These are phyloP conservation scores for Chrysophaeum taylorii DNA, from an alignment of 352 stramenopile genomes.

Conservation along the genomic window DNA sequence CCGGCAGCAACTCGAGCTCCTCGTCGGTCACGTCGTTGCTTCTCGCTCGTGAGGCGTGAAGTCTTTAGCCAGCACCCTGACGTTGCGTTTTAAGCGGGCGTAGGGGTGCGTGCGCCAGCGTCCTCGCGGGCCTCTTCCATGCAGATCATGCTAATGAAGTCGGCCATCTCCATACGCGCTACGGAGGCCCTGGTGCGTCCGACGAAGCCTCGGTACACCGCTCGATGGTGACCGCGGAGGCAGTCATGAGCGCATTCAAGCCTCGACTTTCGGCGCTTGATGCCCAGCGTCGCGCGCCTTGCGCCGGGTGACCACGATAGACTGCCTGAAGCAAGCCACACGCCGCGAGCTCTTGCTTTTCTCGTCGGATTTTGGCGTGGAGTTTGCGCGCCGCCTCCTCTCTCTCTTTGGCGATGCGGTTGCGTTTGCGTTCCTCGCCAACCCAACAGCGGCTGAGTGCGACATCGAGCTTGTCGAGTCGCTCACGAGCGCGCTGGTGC, in stretches of 20 bases:
- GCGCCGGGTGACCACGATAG: slow-evolving; percentile 68
- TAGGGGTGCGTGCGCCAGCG: slow-evolving; percentile 40
- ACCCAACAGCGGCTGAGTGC: slow-evolving; percentile 42
- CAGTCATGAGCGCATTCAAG: slow-evolving; percentile 55
- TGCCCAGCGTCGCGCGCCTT: slow-evolving; percentile 65
- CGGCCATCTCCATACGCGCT: slow-evolving; percentile 68
- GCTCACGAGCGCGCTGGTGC: slow-evolving; percentile 24
- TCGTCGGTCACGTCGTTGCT: no score
- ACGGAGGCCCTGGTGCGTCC: slow-evolving; percentile 65
- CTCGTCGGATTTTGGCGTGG: slow-evolving; percentile 28
- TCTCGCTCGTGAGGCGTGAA: no score
- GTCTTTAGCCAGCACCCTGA: slow-evolving; percentile 14
- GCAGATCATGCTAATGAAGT: slow-evolving; percentile 78
- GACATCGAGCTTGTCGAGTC: slow-evolving; percentile 28
- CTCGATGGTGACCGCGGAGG: slow-evolving; percentile 66
- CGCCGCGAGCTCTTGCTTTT: slow-evolving; percentile 47
- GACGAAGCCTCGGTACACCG: slow-evolving; percentile 67
- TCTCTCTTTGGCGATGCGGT: slow-evolving; percentile 52
- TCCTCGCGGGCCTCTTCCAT: slow-evolving; percentile 74
- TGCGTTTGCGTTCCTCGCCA: slow-evolving; percentile 50
- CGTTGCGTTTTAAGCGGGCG: slow-evolving; percentile 25
- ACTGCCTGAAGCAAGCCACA: slow-evolving; percentile 65
- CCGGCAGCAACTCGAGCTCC: no score
- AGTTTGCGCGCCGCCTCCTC: slow-evolving; percentile 46
- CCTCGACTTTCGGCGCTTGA: slow-evolving; percentile 64